phyloP scores from a whole-genome alignment of 2,329 filamentous ascomycete species.

The Aspergillus amoenus region DNA sequence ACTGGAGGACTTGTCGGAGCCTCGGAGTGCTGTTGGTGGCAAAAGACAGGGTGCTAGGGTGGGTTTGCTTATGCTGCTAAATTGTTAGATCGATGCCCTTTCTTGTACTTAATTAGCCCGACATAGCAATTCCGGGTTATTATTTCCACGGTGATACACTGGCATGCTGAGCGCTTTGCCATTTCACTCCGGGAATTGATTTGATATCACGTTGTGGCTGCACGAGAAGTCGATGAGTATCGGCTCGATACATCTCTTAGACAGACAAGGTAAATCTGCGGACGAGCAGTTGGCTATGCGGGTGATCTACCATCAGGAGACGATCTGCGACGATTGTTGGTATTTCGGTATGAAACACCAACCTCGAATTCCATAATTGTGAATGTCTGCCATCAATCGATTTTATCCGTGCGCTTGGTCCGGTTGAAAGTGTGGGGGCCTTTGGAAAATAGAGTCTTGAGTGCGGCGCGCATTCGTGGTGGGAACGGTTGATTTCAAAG shows the following conservation, averaged over 20 bases:
- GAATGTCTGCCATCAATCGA: background rate
- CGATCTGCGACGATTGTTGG: background rate
- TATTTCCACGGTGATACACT: background rate
- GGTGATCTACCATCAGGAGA: conserved; percentile 15
- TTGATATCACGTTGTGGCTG: background rate
- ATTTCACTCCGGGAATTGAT: background rate
- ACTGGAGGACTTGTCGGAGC: background rate
- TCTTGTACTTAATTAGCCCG: background rate
- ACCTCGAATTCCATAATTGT: background rate
- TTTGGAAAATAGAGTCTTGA: background rate
- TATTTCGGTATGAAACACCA: background rate
- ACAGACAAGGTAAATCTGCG: background rate
- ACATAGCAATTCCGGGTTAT: background rate
- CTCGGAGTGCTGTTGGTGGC: background rate
- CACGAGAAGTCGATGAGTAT: background rate
- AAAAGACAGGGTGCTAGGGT: conserved; percentile 2
- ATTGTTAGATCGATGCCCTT: background rate
- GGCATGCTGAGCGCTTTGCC: background rate
- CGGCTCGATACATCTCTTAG: background rate
- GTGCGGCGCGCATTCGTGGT: background rate
- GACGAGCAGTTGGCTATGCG: background rate
- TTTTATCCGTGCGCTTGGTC: background rate
- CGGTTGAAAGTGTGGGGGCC: background rate
- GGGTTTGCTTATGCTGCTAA: background rate
- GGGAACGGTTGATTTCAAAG: background rate